phyloP scores from a whole-genome alignment of 2,329 filamentous ascomycete genomes.

The Colletotrichum costaricense region DNA sequence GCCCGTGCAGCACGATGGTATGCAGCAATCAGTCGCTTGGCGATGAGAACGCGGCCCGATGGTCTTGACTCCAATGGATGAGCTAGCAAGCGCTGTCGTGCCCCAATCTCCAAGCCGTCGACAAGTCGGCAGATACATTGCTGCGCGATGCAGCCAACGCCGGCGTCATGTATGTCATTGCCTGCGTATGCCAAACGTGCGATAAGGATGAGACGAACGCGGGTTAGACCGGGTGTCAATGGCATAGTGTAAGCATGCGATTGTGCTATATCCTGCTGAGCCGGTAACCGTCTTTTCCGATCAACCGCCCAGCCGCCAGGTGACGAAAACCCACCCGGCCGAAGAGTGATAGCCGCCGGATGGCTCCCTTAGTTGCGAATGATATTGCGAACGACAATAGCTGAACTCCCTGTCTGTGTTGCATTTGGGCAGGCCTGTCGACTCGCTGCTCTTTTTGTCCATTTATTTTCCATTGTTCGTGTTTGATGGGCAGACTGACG shows the following conservation, averaged over 20 bases:
- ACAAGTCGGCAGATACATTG: not conserved
- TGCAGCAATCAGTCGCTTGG: slow-evolving; percentile 1
- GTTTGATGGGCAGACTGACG: slow-evolving; percentile 22
- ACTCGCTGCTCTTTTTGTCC: not conserved
- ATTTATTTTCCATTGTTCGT: not conserved
- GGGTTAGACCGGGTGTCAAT: not conserved
- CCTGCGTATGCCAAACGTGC: slow-evolving; percentile 1
- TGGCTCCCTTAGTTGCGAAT: slow-evolving; percentile 5
- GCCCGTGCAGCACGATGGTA: not conserved
- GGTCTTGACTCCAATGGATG: not conserved
- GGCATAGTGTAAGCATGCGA: not conserved
- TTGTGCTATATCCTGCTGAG: not conserved
- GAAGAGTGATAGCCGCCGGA: slow-evolving; percentile 7
- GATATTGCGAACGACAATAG: slow-evolving; percentile 6
- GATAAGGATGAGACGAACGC: slow-evolving; percentile 24
- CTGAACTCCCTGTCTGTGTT: not conserved
- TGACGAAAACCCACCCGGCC: not conserved
- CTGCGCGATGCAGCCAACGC: slow-evolving; percentile 13
- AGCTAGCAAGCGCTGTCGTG: not conserved
- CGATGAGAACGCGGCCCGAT: not conserved
- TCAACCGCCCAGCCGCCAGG: not conserved
- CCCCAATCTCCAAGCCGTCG: not conserved
- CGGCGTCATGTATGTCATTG: slow-evolving; percentile 35
- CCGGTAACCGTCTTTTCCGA: not conserved
- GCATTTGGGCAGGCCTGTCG: slow-evolving; percentile 3